A percentile compares a stretch with the other conserved stretches of the same genome.
These are phyloP conservation scores for Diutina scorzettiae DNA, from an alignment of 1,139 yeast genomes.

Conservation along the genomic window DNA sequence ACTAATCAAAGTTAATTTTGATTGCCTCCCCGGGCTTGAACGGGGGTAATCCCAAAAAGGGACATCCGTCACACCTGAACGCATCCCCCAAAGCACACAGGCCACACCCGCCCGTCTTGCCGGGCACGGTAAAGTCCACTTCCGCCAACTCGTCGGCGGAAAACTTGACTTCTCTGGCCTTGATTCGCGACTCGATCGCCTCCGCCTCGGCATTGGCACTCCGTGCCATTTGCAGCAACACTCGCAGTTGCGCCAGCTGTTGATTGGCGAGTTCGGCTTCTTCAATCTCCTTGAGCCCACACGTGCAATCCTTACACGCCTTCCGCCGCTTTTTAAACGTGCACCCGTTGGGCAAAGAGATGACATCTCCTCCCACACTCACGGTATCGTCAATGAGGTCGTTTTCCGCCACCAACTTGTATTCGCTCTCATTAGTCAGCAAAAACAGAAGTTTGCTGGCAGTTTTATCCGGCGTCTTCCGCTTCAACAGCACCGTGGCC, in stretches of 20 bases:
- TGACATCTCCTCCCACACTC: slow-evolving; percentile 16
- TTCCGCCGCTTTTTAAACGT: slow-evolving; percentile 46
- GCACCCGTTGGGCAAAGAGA: slow-evolving; percentile 32
- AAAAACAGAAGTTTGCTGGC: background rate
- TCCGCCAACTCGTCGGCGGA: slow-evolving; percentile 63
- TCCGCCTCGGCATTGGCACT: slow-evolving; percentile 44
- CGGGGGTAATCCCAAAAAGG: slow-evolving; percentile 92
- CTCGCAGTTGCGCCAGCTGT: slow-evolving; percentile 30
- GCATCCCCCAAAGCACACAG: slow-evolving; percentile 97
- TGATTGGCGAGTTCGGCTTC: slow-evolving; percentile 42
- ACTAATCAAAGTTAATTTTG: slow-evolving; percentile 28
- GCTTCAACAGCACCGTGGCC: slow-evolving; percentile 16
- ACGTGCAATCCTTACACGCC: slow-evolving; percentile 96
- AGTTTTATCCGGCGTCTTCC: slow-evolving; percentile 9
- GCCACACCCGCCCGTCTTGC: slow-evolving; percentile 94
- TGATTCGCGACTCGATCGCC: slow-evolving; percentile 37
- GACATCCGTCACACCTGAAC: slow-evolving; percentile 96
- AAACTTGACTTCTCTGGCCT: slow-evolving; percentile 33
- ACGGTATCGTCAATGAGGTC: slow-evolving; percentile 29
- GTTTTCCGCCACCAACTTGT: slow-evolving; percentile 11
- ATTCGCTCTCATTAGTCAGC: background rate
- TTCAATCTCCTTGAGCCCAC: slow-evolving; percentile 83
- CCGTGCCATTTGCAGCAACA: slow-evolving; percentile 37
- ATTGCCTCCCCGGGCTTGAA: slow-evolving; percentile 89
- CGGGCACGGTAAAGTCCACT: slow-evolving; percentile 88